Percentiles rank a stretch among this genome's conserved stretches.
These are phyloP conservation scores for Alnus glutinosa DNA, from an alignment of 306 rosid genomes.

Conservation along the genomic window DNA sequence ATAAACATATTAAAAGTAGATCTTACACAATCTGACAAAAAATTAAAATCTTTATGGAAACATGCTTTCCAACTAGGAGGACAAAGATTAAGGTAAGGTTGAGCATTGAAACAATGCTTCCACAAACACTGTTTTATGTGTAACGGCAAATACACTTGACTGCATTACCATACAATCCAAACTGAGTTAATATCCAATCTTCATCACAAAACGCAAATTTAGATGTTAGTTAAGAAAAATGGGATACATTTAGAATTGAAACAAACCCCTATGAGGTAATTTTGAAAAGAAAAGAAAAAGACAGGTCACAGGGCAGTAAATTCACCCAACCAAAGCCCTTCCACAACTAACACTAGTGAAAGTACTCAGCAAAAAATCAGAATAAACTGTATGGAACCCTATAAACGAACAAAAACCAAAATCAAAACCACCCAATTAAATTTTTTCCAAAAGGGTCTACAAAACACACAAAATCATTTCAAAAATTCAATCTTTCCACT, in stretches of 20 bases:
- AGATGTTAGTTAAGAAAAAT: no score
- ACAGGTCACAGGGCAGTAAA: background rate
- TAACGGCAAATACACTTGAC: background rate
- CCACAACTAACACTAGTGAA: background rate
- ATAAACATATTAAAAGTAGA: no score
- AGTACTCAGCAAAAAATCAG: no score
- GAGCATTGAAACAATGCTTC: background rate
- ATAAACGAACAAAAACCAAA: slow-evolving; percentile 14
- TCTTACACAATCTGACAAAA: no score
- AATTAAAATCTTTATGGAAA: background rate
- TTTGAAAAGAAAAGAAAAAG: background rate
- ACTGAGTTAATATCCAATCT: no score
- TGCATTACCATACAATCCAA: no score
- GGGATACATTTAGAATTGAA: no score
- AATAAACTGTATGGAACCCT: slow-evolving; percentile 46
- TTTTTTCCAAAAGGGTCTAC: background rate
- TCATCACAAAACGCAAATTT: no score
- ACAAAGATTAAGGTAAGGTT: background rate
- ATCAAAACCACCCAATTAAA: slow-evolving; percentile 9
- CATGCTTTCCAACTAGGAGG: background rate
- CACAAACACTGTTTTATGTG: background rate
- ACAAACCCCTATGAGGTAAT: background rate
- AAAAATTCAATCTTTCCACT: slow-evolving; percentile 51
- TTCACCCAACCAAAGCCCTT: background rate
- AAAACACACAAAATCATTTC: background rate